Percentiles rank a stretch among this genome's conserved stretches.
Conservation (phyloP, 129 eudicot genomes). For the Silybum marianum region DNA sequence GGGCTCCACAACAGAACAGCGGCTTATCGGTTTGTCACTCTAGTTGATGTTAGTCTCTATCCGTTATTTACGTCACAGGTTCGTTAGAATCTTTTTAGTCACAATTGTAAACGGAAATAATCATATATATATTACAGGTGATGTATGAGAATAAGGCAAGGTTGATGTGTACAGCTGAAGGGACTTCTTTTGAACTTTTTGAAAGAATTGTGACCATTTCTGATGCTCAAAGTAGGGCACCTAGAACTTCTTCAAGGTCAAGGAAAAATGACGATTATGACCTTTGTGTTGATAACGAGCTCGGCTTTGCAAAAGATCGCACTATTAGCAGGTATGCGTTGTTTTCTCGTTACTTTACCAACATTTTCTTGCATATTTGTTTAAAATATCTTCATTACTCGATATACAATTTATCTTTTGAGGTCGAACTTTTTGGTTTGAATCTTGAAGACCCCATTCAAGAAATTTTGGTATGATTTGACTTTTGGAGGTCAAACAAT, state of each 20-base stretch:
- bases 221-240: conserved; percentile 77
- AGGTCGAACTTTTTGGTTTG: not conserved
- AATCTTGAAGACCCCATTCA: no score
- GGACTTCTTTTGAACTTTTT: conserved; percentile 74
- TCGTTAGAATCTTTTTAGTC: not conserved
- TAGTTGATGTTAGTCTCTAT: conserved; percentile 79
- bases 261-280: conserved; percentile 74
- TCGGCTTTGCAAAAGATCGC: conserved; percentile 92
- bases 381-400: no score
- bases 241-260: conserved; percentile 85
- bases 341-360: not conserved
- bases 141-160: conserved; percentile 88
- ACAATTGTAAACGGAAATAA: not conserved
- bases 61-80: not conserved
- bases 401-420: not conserved
- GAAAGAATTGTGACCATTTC: conserved; percentile 76
- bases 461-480: no score
- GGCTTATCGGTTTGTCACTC: conserved; percentile 90
- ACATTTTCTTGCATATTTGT: no score
- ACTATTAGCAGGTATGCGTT: conserved; percentile 83
- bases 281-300: conserved; percentile 88
- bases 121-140: conserved; percentile 44
- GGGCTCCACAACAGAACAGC: conserved; percentile 91
- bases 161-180: conserved; percentile 86
- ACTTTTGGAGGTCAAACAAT: no score